Evolutionary conservation across 345 rosid genomes (phyloP).

Genomic region (Populus nigra): DNA sequence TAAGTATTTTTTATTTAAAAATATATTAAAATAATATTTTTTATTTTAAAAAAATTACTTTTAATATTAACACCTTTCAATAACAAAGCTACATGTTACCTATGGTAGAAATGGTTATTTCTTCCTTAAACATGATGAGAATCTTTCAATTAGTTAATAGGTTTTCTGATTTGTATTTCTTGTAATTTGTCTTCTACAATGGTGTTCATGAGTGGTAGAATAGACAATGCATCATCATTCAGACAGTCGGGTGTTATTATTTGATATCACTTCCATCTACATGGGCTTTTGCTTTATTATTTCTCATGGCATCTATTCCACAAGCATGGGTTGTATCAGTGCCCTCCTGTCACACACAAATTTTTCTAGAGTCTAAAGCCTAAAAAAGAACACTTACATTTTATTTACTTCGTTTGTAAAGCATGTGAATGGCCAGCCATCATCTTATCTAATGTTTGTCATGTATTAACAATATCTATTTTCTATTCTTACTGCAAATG

Average conservation of each 20-base stretch:
- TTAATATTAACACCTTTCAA: no score
- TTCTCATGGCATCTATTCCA: not conserved
- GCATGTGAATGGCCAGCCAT: not conserved
- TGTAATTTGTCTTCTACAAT: constrained; percentile 1
- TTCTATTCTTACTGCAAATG: not conserved
- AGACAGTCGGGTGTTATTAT: not conserved
- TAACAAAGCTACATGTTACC: not conserved
- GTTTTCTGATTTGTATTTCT: not conserved
- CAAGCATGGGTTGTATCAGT: not conserved
- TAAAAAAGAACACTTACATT: no score
- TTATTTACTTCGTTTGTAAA: not conserved
- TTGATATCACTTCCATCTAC: not conserved
- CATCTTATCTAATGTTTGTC: not conserved
- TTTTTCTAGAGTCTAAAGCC: not conserved
- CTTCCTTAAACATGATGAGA: not conserved
- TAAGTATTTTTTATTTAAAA: no score
- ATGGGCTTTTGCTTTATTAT: constrained; percentile 1
- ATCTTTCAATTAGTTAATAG: not conserved
- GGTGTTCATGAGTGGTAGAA: not conserved
- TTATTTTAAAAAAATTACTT: no score
- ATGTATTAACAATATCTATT: not conserved
- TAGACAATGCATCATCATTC: not conserved
- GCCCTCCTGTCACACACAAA: not conserved
- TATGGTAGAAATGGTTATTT: not conserved
- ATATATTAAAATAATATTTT: no score